Base-by-base conservation (phyloP, 2,329 filamentous ascomycete species). In the Scedosporium boydii region DNA sequence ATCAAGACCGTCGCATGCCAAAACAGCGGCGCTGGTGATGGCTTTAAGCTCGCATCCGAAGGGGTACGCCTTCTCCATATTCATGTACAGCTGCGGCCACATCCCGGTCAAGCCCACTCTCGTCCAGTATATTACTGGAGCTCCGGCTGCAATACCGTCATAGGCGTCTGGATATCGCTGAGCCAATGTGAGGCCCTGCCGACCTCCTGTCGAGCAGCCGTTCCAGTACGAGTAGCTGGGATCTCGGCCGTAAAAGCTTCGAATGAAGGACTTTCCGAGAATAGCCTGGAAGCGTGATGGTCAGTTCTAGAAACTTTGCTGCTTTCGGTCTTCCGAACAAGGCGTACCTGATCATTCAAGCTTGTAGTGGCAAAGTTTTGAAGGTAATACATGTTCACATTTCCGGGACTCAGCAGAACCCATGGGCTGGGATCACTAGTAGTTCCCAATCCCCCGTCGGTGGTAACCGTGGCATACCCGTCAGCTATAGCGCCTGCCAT, bases 191-290 rank as follows among this genome's bases (percentile, higher is more conserved):
- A 83, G 70, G 9, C 82, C 83, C 68, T 86, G 82, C 1, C 82
- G 73, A 2, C 83, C 83, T 10, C 83, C 82, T 0, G 79, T 82
- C 1, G 79, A 82, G 66, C 82, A 84, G 14, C 82, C 82, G 7
- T 74, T 70, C 67, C 76, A 83, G 69, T 82, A 83, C 0, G 75
- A 77, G 63, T 77, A 79, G 1, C 72, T 69, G 1, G 74, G 71
- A 2, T 38, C 10, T 14, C 48, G 29, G 0, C 70, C 68, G 65
- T 81, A 82, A 65, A 75, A 82, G 0, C 69, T 66, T 10, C 74
- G 64, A 1, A 73, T 72, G 3, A 81, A 66, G 4, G 72, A 57
- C 62, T 46, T 46, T 46, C 44, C 44, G 18, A 46, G 44, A 21
- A 46, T 46, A 21, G 44, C 44, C 44, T 46, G 18, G 16, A 14